Evolutionary conservation across 2,329 filamentous ascomycete genomes (phyloP).

Genomic region (Colletotrichum gloeosporioides): DNA sequence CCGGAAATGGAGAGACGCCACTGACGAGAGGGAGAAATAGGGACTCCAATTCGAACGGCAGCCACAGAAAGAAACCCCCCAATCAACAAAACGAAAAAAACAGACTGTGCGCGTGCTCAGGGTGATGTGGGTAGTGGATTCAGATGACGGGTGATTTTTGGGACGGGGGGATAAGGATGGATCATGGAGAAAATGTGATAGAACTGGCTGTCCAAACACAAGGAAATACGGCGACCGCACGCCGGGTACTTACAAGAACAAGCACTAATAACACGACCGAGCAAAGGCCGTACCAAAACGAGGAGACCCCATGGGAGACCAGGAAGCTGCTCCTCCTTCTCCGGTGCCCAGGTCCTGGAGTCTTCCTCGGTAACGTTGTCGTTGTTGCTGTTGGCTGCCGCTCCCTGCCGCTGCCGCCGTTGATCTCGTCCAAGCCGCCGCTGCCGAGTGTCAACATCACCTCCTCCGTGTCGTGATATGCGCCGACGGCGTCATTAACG

Average conservation of each 20-base stretch:
- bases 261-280: constrained; percentile 17
- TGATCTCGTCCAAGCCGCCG: not conserved
- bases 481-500: not conserved
- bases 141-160: not conserved
- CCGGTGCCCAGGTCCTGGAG: constrained; percentile 9
- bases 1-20: constrained; percentile 14
- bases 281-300: constrained; percentile 22
- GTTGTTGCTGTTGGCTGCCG: not conserved
- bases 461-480: not conserved
- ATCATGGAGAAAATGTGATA: not conserved
- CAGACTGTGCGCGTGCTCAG: not conserved
- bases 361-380: not conserved
- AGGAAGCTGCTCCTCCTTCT: constrained; percentile 22
- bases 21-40: not conserved
- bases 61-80: not conserved
- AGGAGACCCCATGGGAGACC: constrained; percentile 23
- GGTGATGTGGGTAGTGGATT: not conserved
- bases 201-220: not conserved
- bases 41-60: not conserved
- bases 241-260: constrained; percentile 13
- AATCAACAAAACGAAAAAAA: not conserved
- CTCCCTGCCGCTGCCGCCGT: not conserved
- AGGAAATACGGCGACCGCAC: not conserved
- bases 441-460: not conserved
- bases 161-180: not conserved